Conservation (phyloP, 441 rosid genomes). For the Pelargonium citronellum region DNA sequence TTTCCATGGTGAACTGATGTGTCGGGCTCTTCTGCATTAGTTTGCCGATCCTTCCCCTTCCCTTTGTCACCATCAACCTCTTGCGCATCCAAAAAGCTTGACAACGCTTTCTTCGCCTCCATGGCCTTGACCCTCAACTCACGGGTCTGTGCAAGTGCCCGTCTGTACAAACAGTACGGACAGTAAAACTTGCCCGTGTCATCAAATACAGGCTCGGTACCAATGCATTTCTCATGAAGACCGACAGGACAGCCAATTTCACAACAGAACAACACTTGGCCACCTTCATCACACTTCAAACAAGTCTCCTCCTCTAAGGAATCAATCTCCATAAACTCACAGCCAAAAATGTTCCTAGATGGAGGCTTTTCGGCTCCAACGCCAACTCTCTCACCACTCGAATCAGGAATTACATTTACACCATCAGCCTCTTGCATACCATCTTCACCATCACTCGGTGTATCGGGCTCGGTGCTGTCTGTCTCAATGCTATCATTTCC, state of each 20-base stretch:
- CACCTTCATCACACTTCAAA: constrained; percentile 27
- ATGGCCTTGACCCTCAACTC: constrained; percentile 31
- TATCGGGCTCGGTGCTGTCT: neutral
- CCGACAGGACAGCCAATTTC: constrained; percentile 37
- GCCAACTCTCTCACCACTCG: too few species aligned
- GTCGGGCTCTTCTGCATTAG: constrained; percentile 4
- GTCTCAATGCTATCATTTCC: neutral
- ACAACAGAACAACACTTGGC: constrained; percentile 35
- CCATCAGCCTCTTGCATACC: neutral
- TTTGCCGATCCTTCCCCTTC: constrained; percentile 14
- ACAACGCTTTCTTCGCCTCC: constrained; percentile 29
- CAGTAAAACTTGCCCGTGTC: constrained; percentile 44
- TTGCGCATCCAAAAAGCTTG: constrained; percentile 23
- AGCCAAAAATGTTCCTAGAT: neutral
- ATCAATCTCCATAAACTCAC: constrained; percentile 14
- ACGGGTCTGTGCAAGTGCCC: constrained; percentile 21
- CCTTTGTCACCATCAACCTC: constrained; percentile 11
- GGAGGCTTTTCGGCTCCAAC: too few species aligned
- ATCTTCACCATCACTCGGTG: neutral
- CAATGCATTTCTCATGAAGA: constrained; percentile 37
- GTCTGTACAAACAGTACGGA: constrained; percentile 55
- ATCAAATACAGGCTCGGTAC: constrained; percentile 31
- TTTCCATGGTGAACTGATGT: constrained; percentile 12
- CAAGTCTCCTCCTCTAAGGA: constrained; percentile 27
- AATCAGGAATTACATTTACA: neutral